Evolutionary conservation across 1,284 basidiomycete genomes (phyloP).

Genomic region (Ceratobasidium sp.): DNA sequence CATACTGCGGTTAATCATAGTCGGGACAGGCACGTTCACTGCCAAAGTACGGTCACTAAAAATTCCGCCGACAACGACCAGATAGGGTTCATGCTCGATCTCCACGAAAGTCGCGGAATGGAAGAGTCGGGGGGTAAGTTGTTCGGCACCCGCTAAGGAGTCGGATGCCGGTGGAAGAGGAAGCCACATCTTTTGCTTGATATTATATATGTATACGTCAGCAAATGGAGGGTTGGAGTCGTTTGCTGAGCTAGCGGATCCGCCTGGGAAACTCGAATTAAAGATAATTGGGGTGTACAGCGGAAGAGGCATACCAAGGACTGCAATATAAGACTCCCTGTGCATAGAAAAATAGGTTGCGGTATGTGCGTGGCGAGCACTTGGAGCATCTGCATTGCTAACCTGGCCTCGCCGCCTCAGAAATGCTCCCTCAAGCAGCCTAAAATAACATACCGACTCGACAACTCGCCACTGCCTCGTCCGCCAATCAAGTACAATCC

Average conservation of each 20-base stretch:
- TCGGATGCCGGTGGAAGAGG: background rate
- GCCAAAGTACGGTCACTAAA: slow-evolving; percentile 32
- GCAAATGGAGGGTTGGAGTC: slow-evolving; percentile 31
- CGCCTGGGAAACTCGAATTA: slow-evolving; percentile 1
- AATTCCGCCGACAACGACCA: slow-evolving; percentile 45
- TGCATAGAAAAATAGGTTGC: slow-evolving; percentile 34
- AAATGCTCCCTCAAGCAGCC: background rate
- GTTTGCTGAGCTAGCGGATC: slow-evolving; percentile 9
- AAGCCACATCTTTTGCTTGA: slow-evolving; percentile 19
- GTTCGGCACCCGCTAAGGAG: slow-evolving; percentile 10
- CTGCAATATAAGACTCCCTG: slow-evolving; percentile 27
- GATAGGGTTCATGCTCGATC: slow-evolving; percentile 39
- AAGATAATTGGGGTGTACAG: no score
- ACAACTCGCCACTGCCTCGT: slow-evolving; percentile 27
- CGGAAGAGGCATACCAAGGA: slow-evolving; percentile 2
- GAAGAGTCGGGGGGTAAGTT: slow-evolving; percentile 42
- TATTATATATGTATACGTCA: slow-evolving; percentile 21
- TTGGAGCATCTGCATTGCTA: slow-evolving; percentile 15
- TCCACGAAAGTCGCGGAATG: slow-evolving; percentile 44
- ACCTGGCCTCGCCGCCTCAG: background rate
- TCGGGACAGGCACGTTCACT: slow-evolving; percentile 21
- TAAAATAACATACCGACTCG: slow-evolving; percentile 3
- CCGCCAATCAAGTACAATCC: slow-evolving; percentile 31
- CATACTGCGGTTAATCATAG: slow-evolving; percentile 22
- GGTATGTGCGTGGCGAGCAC: slow-evolving; percentile 28